Percentiles rank a stretch among this genome's conserved stretches.
These are phyloP conservation scores for Linanthus parryae DNA, from an alignment of 148 eudicot species.

Conservation along the genomic window DNA sequence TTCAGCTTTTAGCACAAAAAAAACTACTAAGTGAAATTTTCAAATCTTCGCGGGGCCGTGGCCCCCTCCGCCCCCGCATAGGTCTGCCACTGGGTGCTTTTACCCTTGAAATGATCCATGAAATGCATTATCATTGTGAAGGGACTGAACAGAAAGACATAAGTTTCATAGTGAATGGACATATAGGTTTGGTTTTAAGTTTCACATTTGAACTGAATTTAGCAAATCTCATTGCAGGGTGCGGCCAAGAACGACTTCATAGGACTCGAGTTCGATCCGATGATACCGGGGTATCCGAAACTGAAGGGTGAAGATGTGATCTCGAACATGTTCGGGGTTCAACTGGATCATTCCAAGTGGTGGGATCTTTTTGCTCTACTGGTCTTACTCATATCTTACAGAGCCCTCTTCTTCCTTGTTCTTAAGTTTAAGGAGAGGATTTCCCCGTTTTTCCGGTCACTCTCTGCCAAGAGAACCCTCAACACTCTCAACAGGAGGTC, in stretches of 20 bases:
- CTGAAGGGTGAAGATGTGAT: slow-evolving; percentile 48
- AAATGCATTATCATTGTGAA: too few relatives aligned
- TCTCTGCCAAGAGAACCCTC: slow-evolving; percentile 45
- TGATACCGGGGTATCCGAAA: slow-evolving; percentile 45
- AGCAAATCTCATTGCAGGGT: too few relatives aligned
- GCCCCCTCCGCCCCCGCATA: too few relatives aligned
- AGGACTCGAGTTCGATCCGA: slow-evolving; percentile 66
- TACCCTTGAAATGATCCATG: too few relatives aligned
- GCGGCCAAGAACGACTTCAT: slow-evolving; percentile 65
- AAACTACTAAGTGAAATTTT: too few relatives aligned
- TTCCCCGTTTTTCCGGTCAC: slow-evolving; percentile 34
- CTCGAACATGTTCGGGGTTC: slow-evolving; percentile 38
- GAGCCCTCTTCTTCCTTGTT: slow-evolving; percentile 46
- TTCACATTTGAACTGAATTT: too few relatives aligned
- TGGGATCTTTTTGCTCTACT: slow-evolving; percentile 54
- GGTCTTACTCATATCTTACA: slow-evolving; percentile 42
- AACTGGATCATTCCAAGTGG: slow-evolving; percentile 66
- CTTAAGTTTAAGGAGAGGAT: slow-evolving; percentile 57
- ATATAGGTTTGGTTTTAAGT: too few relatives aligned
- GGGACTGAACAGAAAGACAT: too few relatives aligned
- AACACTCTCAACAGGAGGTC: slow-evolving; percentile 44
- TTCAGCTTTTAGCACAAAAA: too few relatives aligned
- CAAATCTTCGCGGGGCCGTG: too few relatives aligned
- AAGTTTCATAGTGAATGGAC: too few relatives aligned
- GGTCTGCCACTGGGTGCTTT: too few relatives aligned